Percentiles rank a stretch among this genome's conserved stretches.
These are phyloP conservation scores for Codiaeum variegatum DNA, from an alignment of 441 rosid genomes.

Conservation along the genomic window DNA sequence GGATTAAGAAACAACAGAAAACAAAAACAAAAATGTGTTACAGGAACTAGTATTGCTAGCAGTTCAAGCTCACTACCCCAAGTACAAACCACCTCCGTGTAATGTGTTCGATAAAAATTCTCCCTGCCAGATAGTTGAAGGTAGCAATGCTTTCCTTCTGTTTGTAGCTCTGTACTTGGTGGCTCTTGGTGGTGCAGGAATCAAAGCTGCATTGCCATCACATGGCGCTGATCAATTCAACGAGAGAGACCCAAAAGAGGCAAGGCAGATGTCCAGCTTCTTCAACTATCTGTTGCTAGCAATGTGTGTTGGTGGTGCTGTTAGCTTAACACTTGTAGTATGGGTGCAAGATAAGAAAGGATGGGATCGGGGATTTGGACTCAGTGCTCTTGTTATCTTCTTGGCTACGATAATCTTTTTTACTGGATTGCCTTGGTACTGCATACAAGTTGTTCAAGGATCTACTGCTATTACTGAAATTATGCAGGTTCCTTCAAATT, in stretches of 20 bases:
- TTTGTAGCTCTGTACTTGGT: slow-evolving; percentile 42
- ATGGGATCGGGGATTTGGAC: slow-evolving; percentile 54
- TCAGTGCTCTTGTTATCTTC: slow-evolving; percentile 34
- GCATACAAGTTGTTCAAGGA: slow-evolving; percentile 39
- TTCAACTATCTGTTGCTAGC: slow-evolving; percentile 47
- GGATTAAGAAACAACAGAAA: not conserved
- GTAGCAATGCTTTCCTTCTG: slow-evolving; percentile 38
- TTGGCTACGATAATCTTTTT: slow-evolving; percentile 29
- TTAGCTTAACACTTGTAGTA: slow-evolving; percentile 44
- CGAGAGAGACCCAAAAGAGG: slow-evolving; percentile 46
- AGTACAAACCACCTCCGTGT: slow-evolving; percentile 47
- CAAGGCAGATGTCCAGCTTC: slow-evolving; percentile 49
- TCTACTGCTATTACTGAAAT: slow-evolving; percentile 42
- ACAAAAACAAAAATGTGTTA: not conserved
- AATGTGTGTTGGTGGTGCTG: slow-evolving; percentile 39
- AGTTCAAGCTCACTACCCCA: slow-evolving; percentile 49
- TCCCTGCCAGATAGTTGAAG: slow-evolving; percentile 36
- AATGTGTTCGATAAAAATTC: slow-evolving; percentile 30
- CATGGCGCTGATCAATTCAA: slow-evolving; percentile 65
- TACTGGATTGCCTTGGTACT: slow-evolving; percentile 39
- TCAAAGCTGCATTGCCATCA: slow-evolving; percentile 48
- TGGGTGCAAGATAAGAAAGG: slow-evolving; percentile 60
- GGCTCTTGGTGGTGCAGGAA: slow-evolving; percentile 45
- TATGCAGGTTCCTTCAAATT: slow-evolving; percentile 36
- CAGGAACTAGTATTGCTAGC: slow-evolving; percentile 48